Conservation (phyloP, 441 rosid species). For the Arabidopsis hybrid region DNA sequence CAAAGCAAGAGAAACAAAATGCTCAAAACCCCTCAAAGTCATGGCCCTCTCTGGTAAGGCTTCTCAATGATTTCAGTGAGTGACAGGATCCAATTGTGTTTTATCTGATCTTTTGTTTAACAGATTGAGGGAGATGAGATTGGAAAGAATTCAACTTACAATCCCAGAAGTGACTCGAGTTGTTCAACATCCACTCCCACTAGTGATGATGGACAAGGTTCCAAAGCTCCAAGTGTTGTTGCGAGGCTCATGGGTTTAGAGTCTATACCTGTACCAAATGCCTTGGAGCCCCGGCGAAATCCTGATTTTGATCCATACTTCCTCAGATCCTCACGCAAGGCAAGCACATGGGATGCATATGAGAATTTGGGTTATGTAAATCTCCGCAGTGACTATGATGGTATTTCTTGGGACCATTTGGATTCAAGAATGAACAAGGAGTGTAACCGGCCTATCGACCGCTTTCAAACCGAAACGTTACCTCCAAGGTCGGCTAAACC, state of each 20-base stretch:
- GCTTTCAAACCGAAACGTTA: constrained; percentile 77
- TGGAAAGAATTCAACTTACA: constrained; percentile 55
- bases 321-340: constrained; percentile 50
- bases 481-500: constrained; percentile 88
- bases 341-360: constrained; percentile 53
- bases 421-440: constrained; percentile 56
- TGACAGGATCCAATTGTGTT: background rate
- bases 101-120: constrained; percentile 29
- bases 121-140: constrained; percentile 61
- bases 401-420: constrained; percentile 49
- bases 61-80: constrained; percentile 8
- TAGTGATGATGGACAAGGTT: constrained; percentile 73
- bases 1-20: constrained; percentile 56
- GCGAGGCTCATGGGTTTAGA: constrained; percentile 98
- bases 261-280: constrained; percentile 66
- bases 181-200: constrained; percentile 63
- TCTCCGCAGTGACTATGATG: constrained; percentile 50
- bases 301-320: constrained; percentile 48
- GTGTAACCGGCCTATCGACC: constrained; percentile 61
- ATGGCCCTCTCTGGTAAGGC: constrained; percentile 52
- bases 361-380: constrained; percentile 47
- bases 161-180: constrained; percentile 62
- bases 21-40: constrained; percentile 44
- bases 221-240: constrained; percentile 84
- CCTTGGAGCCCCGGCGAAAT: constrained; percentile 50